Evolutionary conservation across 768 basidiomycete species (phyloP), one percentile per base, ranked within the genome.

Genomic region (Lenzites betulinus): DNA sequence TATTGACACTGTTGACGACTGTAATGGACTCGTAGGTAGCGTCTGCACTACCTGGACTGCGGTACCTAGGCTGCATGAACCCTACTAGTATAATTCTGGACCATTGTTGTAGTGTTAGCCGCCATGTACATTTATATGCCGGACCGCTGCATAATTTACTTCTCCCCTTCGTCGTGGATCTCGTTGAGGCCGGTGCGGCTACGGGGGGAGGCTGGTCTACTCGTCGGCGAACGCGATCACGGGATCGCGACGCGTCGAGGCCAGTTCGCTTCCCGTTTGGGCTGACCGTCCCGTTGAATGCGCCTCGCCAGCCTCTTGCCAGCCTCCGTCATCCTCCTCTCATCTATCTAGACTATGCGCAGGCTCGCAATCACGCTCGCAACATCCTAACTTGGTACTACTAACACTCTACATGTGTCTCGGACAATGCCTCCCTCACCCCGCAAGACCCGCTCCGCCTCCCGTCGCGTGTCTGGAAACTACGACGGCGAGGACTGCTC

Each of bases 391-490:
- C n/a, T n/a, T 33, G 6, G 30, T 36, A 36, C 44, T 12, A 11
- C n/a, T 9, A 41, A 43, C 42, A 23, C 30, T 28, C 11, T 23
- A 23, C 23, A 35, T 3, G 1, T n/a, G 3, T 15, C 28, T 8
- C 22, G 6, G 7, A 16, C 36, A 3, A 57, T 35, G 36, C 7
- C 55, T 5, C 5, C 12, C 47, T 61, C 54, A 3, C 60, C 60
- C 0, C 60, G 60, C 42, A 61, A 55, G 42, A 55, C 60, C 48
- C 60, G 60, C 22, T 61, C 60, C 2, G 30, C 35, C 49, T 54
- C 60, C 4, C 60, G 48, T 16, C 41, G 50, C 30, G 48, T 50
- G 41, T 44, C 60, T 16, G 60, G n/a, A 11, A 36, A 25, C 18
- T 26, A 44, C 39, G 7, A 16, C 28, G 25, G 18, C 30, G 7